Percentiles rank a stretch among this genome's conserved stretches.
These are phyloP conservation scores for Tulasnella sp. DNA, from an alignment of 768 basidiomycete genomes.

Conservation along the genomic window DNA sequence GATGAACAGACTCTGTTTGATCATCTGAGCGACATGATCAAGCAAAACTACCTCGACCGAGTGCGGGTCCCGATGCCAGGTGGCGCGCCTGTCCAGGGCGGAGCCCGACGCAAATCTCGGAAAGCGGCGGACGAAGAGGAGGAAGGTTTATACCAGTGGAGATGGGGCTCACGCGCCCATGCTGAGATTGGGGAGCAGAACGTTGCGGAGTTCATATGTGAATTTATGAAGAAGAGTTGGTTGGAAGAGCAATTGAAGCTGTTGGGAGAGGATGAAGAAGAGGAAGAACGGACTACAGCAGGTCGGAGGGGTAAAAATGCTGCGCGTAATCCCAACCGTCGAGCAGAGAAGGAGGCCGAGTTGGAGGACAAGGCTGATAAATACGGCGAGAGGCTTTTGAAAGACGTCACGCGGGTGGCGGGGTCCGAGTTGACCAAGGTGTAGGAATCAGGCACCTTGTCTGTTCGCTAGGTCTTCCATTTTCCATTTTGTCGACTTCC, in stretches of 20 bases:
- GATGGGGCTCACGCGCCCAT: constrained; percentile 75
- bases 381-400: constrained; percentile 3
- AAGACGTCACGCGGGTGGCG: constrained; percentile 10
- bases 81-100: constrained; percentile 35
- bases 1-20: constrained; percentile 48
- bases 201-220: constrained; percentile 65
- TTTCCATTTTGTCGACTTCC: background rate
- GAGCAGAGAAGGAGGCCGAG: background rate
- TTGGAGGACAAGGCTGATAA: constrained; percentile 3
- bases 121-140: constrained; percentile 34
- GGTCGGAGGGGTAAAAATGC: constrained; percentile 1
- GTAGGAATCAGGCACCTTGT: background rate
- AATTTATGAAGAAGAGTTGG: constrained; percentile 53
- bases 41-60: constrained; percentile 75
- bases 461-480: background rate
- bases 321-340: background rate
- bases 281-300: background rate
- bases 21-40: constrained; percentile 55
- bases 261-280: constrained; percentile 15
- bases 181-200: constrained; percentile 76
- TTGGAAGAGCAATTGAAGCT: background rate
- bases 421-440: constrained; percentile 4
- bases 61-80: constrained; percentile 34
- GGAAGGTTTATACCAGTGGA: constrained; percentile 58
- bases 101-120: constrained; percentile 45